phyloP scores from a whole-genome alignment of 805 yeast species.

The Candida silvicultrix region DNA sequence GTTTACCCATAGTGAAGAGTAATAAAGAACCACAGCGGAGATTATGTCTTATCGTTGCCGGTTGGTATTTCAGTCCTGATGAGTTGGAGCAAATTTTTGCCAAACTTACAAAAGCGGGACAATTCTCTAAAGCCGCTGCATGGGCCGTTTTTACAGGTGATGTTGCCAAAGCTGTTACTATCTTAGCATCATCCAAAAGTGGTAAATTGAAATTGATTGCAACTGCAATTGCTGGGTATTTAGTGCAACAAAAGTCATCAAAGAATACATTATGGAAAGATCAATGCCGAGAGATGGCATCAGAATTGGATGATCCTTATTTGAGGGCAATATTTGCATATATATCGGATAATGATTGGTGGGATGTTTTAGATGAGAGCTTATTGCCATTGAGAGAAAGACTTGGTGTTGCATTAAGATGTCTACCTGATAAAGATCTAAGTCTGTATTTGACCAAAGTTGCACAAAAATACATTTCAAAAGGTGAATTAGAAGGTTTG shows the following conservation, averaged over 20 bases:
- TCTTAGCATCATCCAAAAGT: slow-evolving; percentile 67
- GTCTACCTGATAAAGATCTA: slow-evolving; percentile 73
- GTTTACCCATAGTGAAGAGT: slow-evolving; percentile 27
- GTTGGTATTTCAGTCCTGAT: slow-evolving; percentile 78
- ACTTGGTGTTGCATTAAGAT: slow-evolving; percentile 84
- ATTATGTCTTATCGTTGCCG: slow-evolving; percentile 76
- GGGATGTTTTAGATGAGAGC: slow-evolving; percentile 88
- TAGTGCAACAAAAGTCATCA: slow-evolving; percentile 51
- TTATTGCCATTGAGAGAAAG: slow-evolving; percentile 85
- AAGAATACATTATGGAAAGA: slow-evolving; percentile 70
- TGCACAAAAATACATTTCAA: slow-evolving; percentile 60
- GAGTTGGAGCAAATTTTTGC: slow-evolving; percentile 69
- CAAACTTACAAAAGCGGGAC: slow-evolving; percentile 49
- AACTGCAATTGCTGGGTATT: slow-evolving; percentile 89
- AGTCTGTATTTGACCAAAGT: slow-evolving; percentile 64
- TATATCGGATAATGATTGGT: slow-evolving; percentile 92
- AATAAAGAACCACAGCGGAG: slow-evolving; percentile 63
- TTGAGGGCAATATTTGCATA: slow-evolving; percentile 88
- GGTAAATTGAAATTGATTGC: slow-evolving; percentile 75
- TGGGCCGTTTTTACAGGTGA: slow-evolving; percentile 96
- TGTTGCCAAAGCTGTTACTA: slow-evolving; percentile 70
- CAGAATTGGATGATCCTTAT: slow-evolving; percentile 87
- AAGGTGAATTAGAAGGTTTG: slow-evolving; percentile 89
- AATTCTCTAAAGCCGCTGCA: slow-evolving; percentile 88
- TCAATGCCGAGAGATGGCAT: slow-evolving; percentile 81